Evolutionary conservation across 78 protist species (phyloP).

Genomic region (Pigoraptor vietnamica): DNA sequence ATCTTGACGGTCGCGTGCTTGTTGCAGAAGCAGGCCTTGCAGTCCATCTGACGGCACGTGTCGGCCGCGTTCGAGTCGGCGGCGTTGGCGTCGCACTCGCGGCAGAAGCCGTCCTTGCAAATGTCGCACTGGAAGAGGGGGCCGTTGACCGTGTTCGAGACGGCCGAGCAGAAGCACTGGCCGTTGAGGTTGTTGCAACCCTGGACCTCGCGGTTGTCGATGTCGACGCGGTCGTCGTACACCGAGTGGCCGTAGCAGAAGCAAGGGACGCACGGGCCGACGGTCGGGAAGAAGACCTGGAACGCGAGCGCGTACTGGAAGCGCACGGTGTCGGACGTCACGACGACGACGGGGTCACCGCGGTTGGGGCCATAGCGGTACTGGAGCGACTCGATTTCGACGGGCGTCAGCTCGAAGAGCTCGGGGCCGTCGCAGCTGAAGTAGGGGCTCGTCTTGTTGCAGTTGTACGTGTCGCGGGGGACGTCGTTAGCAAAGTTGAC

Average conservation of each 20-base stretch:
- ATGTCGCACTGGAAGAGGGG: background rate
- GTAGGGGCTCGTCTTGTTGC: background rate
- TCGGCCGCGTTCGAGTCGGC: background rate
- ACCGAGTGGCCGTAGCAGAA: background rate
- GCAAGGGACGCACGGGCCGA: slow-evolving; percentile 1
- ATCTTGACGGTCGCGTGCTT: background rate
- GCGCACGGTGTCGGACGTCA: background rate
- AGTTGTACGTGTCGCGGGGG: background rate
- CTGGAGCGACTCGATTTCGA: background rate
- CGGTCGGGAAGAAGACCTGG: background rate
- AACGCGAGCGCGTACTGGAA: background rate
- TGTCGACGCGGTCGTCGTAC: background rate
- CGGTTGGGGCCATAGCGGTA: background rate
- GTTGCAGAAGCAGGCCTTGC: slow-evolving; percentile 2
- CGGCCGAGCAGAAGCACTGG: background rate
- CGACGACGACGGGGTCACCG: background rate
- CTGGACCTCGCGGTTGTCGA: background rate
- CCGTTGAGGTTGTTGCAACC: background rate
- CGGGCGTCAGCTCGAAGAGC: background rate
- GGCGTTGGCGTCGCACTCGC: background rate
- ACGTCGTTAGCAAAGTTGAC: background rate
- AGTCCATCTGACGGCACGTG: background rate
- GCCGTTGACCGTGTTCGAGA: background rate
- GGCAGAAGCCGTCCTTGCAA: background rate
- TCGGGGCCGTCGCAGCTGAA: background rate